Evolutionary conservation across 495 filamentous ascomycete species (phyloP).

Genomic region (Penicillium malachiteum): DNA sequence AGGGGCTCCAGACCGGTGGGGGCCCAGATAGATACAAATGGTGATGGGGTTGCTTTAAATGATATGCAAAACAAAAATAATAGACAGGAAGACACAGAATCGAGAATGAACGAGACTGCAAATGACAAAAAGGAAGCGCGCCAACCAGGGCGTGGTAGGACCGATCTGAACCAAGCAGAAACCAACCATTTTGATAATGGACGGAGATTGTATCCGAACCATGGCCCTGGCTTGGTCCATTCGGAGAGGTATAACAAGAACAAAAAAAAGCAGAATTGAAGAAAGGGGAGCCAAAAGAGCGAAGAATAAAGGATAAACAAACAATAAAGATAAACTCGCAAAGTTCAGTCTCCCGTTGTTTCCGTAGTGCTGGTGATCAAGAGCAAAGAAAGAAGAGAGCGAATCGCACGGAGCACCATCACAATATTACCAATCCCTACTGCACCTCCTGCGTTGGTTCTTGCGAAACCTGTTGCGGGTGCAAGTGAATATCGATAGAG

Average conservation of each 20-base stretch:
- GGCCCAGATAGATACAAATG: conserved; percentile 14
- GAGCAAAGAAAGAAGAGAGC: not conserved
- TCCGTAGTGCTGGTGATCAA: not conserved
- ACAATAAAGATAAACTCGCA: not conserved
- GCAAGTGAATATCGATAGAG: not conserved
- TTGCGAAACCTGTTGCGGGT: too few relatives aligned
- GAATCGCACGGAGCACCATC: not conserved
- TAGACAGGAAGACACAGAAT: not conserved
- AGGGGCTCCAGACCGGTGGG: conserved; percentile 4
- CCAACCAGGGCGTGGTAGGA: not conserved
- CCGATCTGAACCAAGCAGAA: not conserved
- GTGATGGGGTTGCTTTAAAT: not conserved
- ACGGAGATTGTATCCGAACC: not conserved
- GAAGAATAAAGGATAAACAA: conserved; percentile 1
- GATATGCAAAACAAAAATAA: conserved; percentile 6
- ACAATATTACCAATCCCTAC: not conserved
- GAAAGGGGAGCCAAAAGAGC: not conserved
- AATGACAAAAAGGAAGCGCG: not conserved
- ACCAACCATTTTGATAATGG: not conserved
- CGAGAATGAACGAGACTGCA: conserved; percentile 1
- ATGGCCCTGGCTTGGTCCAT: not conserved
- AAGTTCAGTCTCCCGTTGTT: not conserved
- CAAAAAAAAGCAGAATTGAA: conserved; percentile 3
- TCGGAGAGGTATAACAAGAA: not conserved
- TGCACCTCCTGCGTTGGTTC: too few relatives aligned